These are phyloP conservation scores for Fusarium sp. DNA, from an alignment of 2,329 filamentous ascomycete genomes.

Conservation along the genomic window DNA sequence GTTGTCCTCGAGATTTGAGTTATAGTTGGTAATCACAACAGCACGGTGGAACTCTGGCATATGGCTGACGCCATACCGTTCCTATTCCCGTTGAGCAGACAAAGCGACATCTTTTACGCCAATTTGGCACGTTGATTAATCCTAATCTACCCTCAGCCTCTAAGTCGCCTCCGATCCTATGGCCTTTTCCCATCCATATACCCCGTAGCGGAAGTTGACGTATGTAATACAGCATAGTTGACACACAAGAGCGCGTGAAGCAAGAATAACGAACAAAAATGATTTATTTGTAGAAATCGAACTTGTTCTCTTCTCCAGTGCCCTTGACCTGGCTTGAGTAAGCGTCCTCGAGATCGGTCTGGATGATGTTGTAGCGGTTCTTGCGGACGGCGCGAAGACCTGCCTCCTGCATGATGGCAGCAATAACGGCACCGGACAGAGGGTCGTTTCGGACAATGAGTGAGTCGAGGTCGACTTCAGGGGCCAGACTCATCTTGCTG, in stretches of 20 bases:
- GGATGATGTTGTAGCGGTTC: constrained; percentile 99
- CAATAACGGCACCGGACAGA: constrained; percentile 93
- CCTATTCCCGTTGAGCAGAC: background rate
- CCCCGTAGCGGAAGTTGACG: constrained; percentile 18
- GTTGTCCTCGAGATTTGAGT: background rate
- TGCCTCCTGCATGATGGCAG: constrained; percentile 99
- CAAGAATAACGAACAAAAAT: constrained; percentile 8
- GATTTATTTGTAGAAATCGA: constrained; percentile 89
- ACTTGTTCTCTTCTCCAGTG: constrained; percentile 74
- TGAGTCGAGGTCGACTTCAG: constrained; percentile 95
- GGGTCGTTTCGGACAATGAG: constrained; percentile 98
- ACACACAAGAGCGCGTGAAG: constrained; percentile 28
- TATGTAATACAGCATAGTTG: constrained; percentile 44
- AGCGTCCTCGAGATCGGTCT: constrained; percentile 94
- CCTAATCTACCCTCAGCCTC: constrained; percentile 32
- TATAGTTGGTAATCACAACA: background rate
- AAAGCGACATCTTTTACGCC: constrained; percentile 16
- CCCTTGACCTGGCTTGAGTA: constrained; percentile 98
- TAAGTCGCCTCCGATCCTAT: constrained; percentile 13
- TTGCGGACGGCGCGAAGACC: constrained; percentile 93
- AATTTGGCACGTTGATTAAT: constrained; percentile 33
- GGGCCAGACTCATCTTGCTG: constrained; percentile 94
- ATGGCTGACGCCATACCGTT: background rate
- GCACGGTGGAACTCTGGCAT: background rate
- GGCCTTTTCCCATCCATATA: constrained; percentile 31